Evolutionary conservation across 2,329 filamentous ascomycete species (phyloP).

Genomic region (Aciculosporium take): DNA sequence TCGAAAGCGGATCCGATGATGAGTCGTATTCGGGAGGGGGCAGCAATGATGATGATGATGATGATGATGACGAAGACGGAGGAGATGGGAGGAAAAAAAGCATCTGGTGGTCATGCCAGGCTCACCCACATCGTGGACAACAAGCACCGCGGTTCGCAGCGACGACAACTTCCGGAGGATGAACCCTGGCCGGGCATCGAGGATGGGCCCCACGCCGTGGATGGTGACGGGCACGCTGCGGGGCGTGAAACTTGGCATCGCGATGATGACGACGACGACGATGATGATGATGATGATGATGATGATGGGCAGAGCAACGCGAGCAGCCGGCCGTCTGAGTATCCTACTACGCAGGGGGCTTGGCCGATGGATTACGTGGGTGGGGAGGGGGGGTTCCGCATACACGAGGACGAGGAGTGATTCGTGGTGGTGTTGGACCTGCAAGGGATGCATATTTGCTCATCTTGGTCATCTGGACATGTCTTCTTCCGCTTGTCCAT

Average conservation of each 20-base stretch:
- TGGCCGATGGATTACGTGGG: constrained; percentile 20
- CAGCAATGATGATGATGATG: constrained; percentile 10
- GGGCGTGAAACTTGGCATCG: no score
- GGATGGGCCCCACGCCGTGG: constrained; percentile 29
- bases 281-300: constrained; percentile 12
- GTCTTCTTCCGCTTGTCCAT: no score
- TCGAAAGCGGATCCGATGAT: constrained; percentile 23
- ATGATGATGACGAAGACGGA: constrained; percentile 5
- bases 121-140: constrained; percentile 12
- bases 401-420: constrained; percentile 25
- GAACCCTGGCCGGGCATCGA: constrained; percentile 44
- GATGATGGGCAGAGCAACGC: constrained; percentile 20
- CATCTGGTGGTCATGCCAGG: constrained; percentile 13
- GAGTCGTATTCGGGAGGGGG: constrained; percentile 18
- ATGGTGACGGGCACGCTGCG: constrained; percentile 39
- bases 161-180: constrained; percentile 32
- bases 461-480: no score
- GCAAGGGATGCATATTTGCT: no score
- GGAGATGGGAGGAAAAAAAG: constrained; percentile 14
- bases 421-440: neutral
- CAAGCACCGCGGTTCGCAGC: constrained; percentile 11
- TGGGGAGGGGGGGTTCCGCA: constrained; percentile 20
- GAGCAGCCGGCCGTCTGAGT: constrained; percentile 42
- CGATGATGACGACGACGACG: constrained; percentile 14
- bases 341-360: constrained; percentile 35